phyloP scores from a whole-genome alignment of 2,329 filamentous ascomycete species.

The Aspergillus versicolor region DNA sequence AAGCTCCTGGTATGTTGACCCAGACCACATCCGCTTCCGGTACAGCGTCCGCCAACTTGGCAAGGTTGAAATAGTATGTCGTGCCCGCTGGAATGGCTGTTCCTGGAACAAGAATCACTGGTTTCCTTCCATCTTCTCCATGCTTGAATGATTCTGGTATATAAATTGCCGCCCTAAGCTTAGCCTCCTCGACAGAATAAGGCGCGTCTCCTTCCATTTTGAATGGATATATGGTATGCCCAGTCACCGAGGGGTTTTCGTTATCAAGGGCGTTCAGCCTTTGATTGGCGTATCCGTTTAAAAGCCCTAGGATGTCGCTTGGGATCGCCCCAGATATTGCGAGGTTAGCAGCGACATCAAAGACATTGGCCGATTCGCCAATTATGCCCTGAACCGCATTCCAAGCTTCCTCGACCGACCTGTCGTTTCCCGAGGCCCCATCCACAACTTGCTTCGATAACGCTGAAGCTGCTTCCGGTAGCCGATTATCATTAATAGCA shows the following conservation, averaged over 20 bases:
- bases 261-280: slow-evolving; percentile 19
- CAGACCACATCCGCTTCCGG: slow-evolving; percentile 52
- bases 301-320: neutral
- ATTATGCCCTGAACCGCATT: neutral
- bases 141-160: slow-evolving; percentile 18
- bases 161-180: slow-evolving; percentile 38
- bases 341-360: neutral
- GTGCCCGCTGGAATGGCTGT: slow-evolving; percentile 51
- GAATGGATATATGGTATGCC: slow-evolving; percentile 15
- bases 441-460: neutral
- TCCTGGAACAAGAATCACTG: slow-evolving; percentile 55
- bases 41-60: slow-evolving; percentile 47
- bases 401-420: neutral
- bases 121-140: slow-evolving; percentile 41
- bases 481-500: neutral
- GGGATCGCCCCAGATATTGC: neutral
- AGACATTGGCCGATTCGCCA: neutral
- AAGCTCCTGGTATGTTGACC: slow-evolving; percentile 54
- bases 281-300: slow-evolving; percentile 1
- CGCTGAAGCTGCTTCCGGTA: neutral
- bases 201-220: slow-evolving; percentile 44
- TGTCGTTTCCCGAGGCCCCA: neutral
- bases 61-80: slow-evolving; percentile 50
- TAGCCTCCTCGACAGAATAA: slow-evolving; percentile 48
- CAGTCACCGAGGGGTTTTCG: slow-evolving; percentile 8